These are phyloP conservation scores for Trametes elegans DNA, from an alignment of 768 basidiomycete genomes.

Conservation along the genomic window DNA sequence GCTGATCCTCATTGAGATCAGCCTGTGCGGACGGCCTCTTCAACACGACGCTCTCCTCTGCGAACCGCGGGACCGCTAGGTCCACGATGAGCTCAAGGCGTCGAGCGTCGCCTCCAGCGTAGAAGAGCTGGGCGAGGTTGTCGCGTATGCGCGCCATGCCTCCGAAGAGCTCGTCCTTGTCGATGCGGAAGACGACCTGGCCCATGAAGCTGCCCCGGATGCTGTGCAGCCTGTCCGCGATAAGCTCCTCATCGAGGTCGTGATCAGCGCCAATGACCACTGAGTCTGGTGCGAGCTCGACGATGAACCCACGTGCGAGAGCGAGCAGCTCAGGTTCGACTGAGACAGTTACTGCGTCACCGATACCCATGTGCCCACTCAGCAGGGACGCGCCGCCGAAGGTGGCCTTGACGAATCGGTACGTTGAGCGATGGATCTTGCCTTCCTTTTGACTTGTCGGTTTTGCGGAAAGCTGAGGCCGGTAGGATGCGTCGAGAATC, in stretches of 20 bases:
- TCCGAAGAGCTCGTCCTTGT: conserved; percentile 87
- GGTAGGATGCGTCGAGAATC: conserved; percentile 54
- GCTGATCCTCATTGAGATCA: conserved; percentile 68
- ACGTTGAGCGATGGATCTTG: conserved; percentile 78
- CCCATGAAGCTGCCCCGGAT: conserved; percentile 23
- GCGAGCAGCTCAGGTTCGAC: conserved; percentile 86
- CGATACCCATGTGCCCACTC: conserved; percentile 72
- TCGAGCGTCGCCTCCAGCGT: conserved; percentile 66
- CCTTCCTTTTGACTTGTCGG: conserved; percentile 30
- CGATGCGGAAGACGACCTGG: conserved; percentile 70
- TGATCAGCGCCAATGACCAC: conserved; percentile 86
- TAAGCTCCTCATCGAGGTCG: conserved; percentile 50
- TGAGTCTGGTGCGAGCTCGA: conserved; percentile 59
- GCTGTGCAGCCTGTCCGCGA: conserved; percentile 35
- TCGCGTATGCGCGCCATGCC: conserved; percentile 88
- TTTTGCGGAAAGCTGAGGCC: conserved; percentile 10
- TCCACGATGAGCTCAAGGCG: conserved; percentile 81
- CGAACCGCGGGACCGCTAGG: conserved; percentile 66
- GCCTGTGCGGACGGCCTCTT: conserved; percentile 21
- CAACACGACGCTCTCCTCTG: conserved; percentile 32
- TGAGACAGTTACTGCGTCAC: conserved; percentile 86
- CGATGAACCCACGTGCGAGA: conserved; percentile 78
- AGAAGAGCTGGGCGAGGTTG: conserved; percentile 89
- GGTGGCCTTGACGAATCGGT: conserved; percentile 52
- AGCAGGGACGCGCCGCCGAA: conserved; percentile 43